Conservation (phyloP, 192 early-diverging fungal species). For the Neocallimastix lanati region DNA sequence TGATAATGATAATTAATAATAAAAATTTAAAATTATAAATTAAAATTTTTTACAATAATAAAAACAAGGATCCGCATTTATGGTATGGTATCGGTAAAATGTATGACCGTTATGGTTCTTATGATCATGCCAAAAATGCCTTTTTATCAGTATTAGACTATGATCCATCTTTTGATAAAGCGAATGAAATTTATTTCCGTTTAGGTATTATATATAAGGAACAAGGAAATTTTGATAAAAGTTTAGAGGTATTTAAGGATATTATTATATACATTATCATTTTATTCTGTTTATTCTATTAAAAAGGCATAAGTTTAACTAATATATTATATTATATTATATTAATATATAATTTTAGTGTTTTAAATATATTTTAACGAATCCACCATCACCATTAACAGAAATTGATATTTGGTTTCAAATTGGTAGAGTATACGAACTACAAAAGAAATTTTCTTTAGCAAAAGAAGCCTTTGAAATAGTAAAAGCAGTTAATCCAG, state of each 20-base stretch:
- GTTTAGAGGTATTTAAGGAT: slow-evolving; percentile 31
- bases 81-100: slow-evolving; percentile 99
- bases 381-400: slow-evolving; percentile 48
- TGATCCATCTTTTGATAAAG: slow-evolving; percentile 93
- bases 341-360: too few relatives aligned
- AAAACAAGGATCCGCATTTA: slow-evolving; percentile 71
- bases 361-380: not conserved
- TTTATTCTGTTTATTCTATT: too few relatives aligned
- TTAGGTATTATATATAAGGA: slow-evolving; percentile 97
- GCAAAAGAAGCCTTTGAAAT: slow-evolving; percentile 87
- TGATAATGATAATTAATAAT: too few relatives aligned
- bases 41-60: not conserved
- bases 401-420: slow-evolving; percentile 97
- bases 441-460: slow-evolving; percentile 56
- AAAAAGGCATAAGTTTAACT: too few relatives aligned
- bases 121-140: slow-evolving; percentile 91
- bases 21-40: too few relatives aligned
- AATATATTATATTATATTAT: too few relatives aligned
- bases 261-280: too few relatives aligned
- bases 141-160: slow-evolving; percentile 84
- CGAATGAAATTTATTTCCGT: slow-evolving; percentile 92
- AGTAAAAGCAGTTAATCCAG: slow-evolving; percentile 71
- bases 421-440: slow-evolving; percentile 91
- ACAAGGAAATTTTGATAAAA: slow-evolving; percentile 53
- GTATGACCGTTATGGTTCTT: slow-evolving; percentile 91